A percentile compares a stretch with the other conserved stretches of the same genome.
Conservation (phyloP, 2,329 filamentous ascomycete genomes). For the Tolypocladium ophioglossoides region DNA sequence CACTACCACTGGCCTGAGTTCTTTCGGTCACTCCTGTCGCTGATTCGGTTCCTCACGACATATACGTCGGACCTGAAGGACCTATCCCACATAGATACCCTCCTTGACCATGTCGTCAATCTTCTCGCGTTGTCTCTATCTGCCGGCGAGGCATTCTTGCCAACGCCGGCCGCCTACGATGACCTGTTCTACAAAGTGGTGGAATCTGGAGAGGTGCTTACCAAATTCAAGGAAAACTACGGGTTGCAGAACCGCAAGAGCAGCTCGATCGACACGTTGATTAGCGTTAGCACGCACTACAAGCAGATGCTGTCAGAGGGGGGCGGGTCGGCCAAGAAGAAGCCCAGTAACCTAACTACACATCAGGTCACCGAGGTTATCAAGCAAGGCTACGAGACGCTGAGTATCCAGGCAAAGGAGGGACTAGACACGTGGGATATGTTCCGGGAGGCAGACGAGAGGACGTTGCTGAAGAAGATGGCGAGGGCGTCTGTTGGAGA, state of each 20-base stretch:
- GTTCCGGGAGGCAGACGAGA: conserved; percentile 80
- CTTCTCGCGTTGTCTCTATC: conserved; percentile 76
- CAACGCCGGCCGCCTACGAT: conserved; percentile 78
- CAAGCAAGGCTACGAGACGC: conserved; percentile 89
- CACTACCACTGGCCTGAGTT: conserved; percentile 92
- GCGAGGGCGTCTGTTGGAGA: conserved; percentile 64
- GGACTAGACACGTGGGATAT: conserved; percentile 77
- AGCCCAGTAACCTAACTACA: conserved; percentile 63
- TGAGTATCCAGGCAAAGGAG: conserved; percentile 83
- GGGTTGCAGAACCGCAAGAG: conserved; percentile 43
- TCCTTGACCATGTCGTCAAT: conserved; percentile 72
- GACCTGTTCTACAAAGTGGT: conserved; percentile 98
- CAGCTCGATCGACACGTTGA: conserved; percentile 73
- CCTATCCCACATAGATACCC: conserved; percentile 56
- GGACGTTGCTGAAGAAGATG: conserved; percentile 76
- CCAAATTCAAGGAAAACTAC: conserved; percentile 75
- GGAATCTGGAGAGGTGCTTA: conserved; percentile 74
- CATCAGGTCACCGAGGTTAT: conserved; percentile 83
- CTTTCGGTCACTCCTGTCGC: conserved; percentile 78
- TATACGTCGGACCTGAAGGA: conserved; percentile 70
- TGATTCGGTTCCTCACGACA: conserved; percentile 82
- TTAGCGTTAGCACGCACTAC: conserved; percentile 78
- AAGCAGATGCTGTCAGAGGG: conserved; percentile 63
- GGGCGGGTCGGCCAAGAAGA: conserved; percentile 25
- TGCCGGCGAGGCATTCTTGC: conserved; percentile 81